Evolutionary conservation across 306 rosid species (phyloP).

Genomic region (Rubus idaeus): DNA sequence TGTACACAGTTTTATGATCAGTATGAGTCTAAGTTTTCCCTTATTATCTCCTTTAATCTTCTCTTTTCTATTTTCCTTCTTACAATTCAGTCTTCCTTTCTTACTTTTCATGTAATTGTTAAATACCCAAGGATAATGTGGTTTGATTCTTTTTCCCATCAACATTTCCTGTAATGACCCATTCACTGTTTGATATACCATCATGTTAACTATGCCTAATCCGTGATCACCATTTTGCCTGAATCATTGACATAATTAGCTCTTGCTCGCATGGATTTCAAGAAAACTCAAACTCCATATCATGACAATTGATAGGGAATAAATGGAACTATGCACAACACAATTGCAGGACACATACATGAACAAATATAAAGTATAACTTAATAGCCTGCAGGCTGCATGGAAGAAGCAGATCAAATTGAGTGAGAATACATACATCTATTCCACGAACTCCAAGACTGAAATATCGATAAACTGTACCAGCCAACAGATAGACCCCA

Average conservation of each 20-base stretch:
- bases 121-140: not conserved
- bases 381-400: not conserved
- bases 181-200: not conserved
- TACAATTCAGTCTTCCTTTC: no score
- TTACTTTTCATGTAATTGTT: no score
- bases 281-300: conserved; percentile 3
- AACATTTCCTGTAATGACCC: not conserved
- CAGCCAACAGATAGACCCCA: conserved; percentile 71
- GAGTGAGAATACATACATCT: conserved; percentile 57
- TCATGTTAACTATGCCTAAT: not conserved
- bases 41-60: no score
- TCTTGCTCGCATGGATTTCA: not conserved
- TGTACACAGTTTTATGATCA: no score
- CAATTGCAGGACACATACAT: not conserved
- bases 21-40: no score
- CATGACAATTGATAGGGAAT: not conserved
- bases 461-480: conserved; percentile 64
- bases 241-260: not conserved
- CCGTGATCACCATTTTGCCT: not conserved
- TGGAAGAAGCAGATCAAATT: conserved; percentile 16
- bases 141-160: conserved; percentile 9
- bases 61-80: no score
- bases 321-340: not conserved
- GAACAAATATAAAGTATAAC: conserved; percentile 12
- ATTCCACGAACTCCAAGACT: conserved; percentile 63